Evolutionary conservation across 192 early-diverging fungal genomes (phyloP).

Genomic region (Entomortierella chlamydospora): DNA sequence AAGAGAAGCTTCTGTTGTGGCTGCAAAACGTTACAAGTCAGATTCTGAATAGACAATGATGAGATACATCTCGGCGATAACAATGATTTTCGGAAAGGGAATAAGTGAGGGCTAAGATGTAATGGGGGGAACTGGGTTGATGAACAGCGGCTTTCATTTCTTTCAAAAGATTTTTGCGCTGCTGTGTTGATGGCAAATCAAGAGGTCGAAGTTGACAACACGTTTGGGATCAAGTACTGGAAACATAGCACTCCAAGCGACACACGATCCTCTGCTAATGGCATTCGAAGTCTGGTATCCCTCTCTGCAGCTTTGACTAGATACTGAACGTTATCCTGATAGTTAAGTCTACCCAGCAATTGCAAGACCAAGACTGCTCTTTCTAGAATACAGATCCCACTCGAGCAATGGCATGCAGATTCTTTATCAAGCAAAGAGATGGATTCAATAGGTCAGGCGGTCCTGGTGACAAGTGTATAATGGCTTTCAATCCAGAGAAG

Average conservation of each 20-base stretch:
- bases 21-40: constrained; percentile 13
- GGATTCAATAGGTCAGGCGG: constrained; percentile 6
- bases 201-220: constrained; percentile 21
- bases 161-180: neutral
- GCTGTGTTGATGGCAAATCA: neutral
- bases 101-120: neutral
- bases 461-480: too few relatives aligned
- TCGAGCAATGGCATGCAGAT: constrained; percentile 34
- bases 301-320: constrained; percentile 13
- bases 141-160: too few relatives aligned
- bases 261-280: constrained; percentile 1
- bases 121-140: too few relatives aligned
- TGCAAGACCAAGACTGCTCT: constrained; percentile 37
- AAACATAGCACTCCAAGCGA: constrained; percentile 36
- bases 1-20: constrained; percentile 1
- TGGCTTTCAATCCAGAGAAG: neutral
- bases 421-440: constrained; percentile 12
- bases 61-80: neutral
- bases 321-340: constrained; percentile 37
- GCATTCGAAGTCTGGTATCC: neutral
- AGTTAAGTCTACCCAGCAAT: constrained; percentile 24
- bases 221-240: constrained; percentile 30
- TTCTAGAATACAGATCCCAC: constrained; percentile 43
- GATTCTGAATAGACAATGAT: neutral
- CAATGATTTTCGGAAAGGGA: neutral